A percentile compares a stretch with the other conserved stretches of the same genome.
Evolutionary conservation across 208 protist species (phyloP).

Genomic region (Angomonas ambiguus): DNA sequence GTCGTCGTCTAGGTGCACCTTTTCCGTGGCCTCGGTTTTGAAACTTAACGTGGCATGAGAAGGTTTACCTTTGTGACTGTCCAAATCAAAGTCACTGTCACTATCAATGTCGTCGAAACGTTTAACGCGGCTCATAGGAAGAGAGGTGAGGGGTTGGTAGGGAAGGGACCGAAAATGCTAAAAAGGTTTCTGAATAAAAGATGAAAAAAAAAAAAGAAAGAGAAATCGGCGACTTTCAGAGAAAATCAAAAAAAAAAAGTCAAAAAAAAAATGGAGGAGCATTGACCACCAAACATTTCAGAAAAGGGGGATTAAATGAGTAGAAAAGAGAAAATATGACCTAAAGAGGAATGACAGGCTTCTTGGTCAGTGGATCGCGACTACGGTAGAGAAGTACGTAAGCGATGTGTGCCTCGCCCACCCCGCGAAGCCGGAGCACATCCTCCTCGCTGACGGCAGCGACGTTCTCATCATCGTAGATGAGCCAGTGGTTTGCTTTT

Average conservation of each 20-base stretch:
- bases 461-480: slow-evolving; percentile 73
- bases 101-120: slow-evolving; percentile 43
- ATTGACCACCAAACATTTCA: background rate
- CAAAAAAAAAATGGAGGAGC: background rate
- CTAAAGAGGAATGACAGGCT: slow-evolving; percentile 43
- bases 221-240: background rate
- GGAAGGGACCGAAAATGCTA: no score
- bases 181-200: background rate
- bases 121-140: slow-evolving; percentile 15
- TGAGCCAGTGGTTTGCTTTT: slow-evolving; percentile 52
- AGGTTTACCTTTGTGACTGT: slow-evolving; percentile 11
- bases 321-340: background rate
- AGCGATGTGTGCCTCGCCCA: slow-evolving; percentile 78
- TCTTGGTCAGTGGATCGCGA: slow-evolving; percentile 44
- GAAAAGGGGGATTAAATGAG: background rate
- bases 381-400: slow-evolving; percentile 83
- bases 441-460: slow-evolving; percentile 70
- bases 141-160: no score
- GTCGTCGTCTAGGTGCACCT: slow-evolving; percentile 13
- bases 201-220: slow-evolving; percentile 2
- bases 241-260: background rate
- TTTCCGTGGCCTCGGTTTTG: slow-evolving; percentile 23
- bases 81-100: slow-evolving; percentile 36
- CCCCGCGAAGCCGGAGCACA: slow-evolving; percentile 62
- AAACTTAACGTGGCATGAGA: slow-evolving; percentile 26